Base-by-base conservation (phyloP, 2,329 filamentous ascomycete species). In the Aspergillus flavus region DNA sequence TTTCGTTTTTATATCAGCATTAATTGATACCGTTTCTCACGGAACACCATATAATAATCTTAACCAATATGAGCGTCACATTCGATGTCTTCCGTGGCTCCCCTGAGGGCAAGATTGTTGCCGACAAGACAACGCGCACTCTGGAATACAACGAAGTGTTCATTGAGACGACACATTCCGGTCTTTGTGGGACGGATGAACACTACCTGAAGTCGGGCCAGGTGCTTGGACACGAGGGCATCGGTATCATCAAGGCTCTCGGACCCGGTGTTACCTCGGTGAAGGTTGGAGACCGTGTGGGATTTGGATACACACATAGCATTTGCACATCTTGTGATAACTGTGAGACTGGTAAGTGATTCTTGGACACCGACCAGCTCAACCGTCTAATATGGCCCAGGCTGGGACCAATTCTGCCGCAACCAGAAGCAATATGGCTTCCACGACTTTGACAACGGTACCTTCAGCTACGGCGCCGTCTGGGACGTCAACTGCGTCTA, bases 201-300 rank as follows among this genome's bases (percentile, higher is more conserved):
- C 68, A 68, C 59, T 72, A 63, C 53, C 56, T 58, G 43, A 58
- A 64, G 30, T 48, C 59, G 3, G 60, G 69, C 43, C 68, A 71
- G 52, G 72, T 64, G 1, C 78, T 86, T 43, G 84, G 84, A 45
- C 84, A 86, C 72, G 84, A 86, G 70, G 84, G 84, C 59, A 79
- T 81, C 50, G 85, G 84, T 56, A 70, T 83, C 9, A 79, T 86
- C 55, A 78, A 83, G 60, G 74, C 76, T 26, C 64, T 80, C 30
- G 84, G 84, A 2, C 78, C 82, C 9, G 72, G 70, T 11, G 82
- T 81, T 63, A 76, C 76, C 54, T 65, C 75, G 16, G 68, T 86
- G 58, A 83, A 84, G 73, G 79, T 80, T 50, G 76, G 75, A 45
- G 74, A 76, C 12, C 68, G 69, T 26, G 75, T 72, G 1, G 76